Evolutionary conservation across 2,329 filamentous ascomycete species (phyloP).

Genomic region (Fusarium brachygibbosum): DNA sequence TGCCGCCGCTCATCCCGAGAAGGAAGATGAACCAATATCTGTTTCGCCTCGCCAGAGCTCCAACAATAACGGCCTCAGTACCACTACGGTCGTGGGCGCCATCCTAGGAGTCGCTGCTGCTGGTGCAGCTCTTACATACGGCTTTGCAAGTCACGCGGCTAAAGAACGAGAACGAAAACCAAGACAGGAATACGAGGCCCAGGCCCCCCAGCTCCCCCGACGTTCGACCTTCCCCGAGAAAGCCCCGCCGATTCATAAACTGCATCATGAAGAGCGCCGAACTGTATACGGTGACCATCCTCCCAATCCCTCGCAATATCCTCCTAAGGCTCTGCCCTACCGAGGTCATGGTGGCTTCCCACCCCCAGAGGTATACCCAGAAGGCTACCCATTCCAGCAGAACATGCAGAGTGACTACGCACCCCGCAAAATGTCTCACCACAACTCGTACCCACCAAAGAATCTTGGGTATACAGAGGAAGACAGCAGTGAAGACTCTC

Average conservation of each 20-base stretch:
- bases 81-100: slow-evolving; percentile 78
- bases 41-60: slow-evolving; percentile 54
- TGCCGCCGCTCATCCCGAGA: slow-evolving; percentile 35
- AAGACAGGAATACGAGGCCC: slow-evolving; percentile 58
- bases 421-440: slow-evolving; percentile 44
- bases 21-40: slow-evolving; percentile 41
- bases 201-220: slow-evolving; percentile 57
- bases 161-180: slow-evolving; percentile 60
- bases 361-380: slow-evolving; percentile 39
- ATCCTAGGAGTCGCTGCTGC: slow-evolving; percentile 86
- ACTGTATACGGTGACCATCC: slow-evolving; percentile 40
- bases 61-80: slow-evolving; percentile 60
- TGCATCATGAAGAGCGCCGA: slow-evolving; percentile 40
- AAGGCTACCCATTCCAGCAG: slow-evolving; percentile 44
- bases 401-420: slow-evolving; percentile 39
- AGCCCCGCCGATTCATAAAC: slow-evolving; percentile 49
- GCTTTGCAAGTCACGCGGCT: slow-evolving; percentile 68
- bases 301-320: slow-evolving; percentile 36
- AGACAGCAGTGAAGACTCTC: slow-evolving; percentile 47
- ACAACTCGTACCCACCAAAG: slow-evolving; percentile 40
- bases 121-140: slow-evolving; percentile 74
- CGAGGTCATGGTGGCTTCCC: slow-evolving; percentile 40
- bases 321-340: slow-evolving; percentile 42
- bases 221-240: slow-evolving; percentile 63
- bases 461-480: slow-evolving; percentile 47